These are phyloP conservation scores for Backusella tarrabulga DNA, from an alignment of 192 early-diverging fungal genomes.

Conservation along the genomic window DNA sequence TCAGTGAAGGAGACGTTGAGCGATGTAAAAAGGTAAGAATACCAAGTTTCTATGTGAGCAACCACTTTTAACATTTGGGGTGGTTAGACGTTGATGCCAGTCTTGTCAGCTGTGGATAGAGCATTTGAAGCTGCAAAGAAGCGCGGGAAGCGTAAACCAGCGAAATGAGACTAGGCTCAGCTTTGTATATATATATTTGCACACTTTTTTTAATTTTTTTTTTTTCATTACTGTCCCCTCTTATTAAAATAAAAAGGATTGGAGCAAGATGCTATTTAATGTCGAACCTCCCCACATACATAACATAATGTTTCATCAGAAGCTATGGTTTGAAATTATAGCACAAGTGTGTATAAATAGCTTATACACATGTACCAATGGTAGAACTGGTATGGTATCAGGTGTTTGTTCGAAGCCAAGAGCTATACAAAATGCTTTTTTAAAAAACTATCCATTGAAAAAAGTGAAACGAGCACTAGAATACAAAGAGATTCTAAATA, in stretches of 20 bases:
- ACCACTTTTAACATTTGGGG: background rate
- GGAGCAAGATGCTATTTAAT: no score
- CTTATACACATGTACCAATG: no score
- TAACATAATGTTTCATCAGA: background rate
- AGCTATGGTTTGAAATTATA: no score
- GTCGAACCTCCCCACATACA: background rate
- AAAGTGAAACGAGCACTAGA: no score
- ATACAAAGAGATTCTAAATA: no score
- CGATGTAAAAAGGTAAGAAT: conserved; percentile 24
- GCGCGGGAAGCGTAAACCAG: conserved; percentile 6
- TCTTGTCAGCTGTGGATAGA: conserved; percentile 38
- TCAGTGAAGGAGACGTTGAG: conserved; percentile 25
- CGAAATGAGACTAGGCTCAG: background rate
- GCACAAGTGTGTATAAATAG: no score
- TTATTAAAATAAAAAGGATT: background rate
- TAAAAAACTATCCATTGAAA: no score
- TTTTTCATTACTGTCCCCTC: background rate
- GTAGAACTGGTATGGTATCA: no score
- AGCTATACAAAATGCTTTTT: no score
- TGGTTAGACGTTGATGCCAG: conserved; percentile 41
- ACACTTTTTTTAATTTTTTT: background rate
- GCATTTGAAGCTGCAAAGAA: conserved; percentile 45
- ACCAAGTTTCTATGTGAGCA: background rate
- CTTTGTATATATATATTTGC: background rate
- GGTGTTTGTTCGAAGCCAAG: no score